Evolutionary conservation across 2,329 filamentous ascomycete species (phyloP).

Genomic region (Arthrinium phaeospermum): DNA sequence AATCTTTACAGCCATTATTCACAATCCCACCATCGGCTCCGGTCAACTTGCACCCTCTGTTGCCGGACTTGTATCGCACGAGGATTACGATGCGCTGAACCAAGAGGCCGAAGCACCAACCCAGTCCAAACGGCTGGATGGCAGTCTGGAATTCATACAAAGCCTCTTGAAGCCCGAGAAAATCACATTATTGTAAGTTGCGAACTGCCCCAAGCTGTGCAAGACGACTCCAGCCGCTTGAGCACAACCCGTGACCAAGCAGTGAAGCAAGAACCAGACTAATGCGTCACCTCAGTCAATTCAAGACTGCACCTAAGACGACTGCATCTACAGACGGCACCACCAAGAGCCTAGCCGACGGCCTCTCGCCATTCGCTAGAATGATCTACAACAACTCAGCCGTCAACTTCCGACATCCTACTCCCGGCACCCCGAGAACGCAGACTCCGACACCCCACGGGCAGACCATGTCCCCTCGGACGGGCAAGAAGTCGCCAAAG

Average conservation of each 20-base stretch:
- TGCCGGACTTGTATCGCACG: slow-evolving; percentile 54
- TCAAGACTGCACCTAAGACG: slow-evolving; percentile 55
- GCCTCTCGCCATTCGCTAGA: slow-evolving; percentile 56
- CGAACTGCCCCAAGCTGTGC: neutral
- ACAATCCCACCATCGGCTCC: slow-evolving; percentile 65
- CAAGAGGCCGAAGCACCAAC: slow-evolving; percentile 64
- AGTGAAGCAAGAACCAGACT: neutral
- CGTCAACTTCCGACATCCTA: slow-evolving; percentile 47
- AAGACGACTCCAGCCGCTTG: neutral
- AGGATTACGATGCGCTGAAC: slow-evolving; percentile 72
- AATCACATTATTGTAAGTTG: slow-evolving; percentile 69
- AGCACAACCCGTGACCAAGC: neutral
- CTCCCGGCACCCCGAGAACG: slow-evolving; percentile 41
- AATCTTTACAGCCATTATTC: slow-evolving; percentile 65
- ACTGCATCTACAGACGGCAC: slow-evolving; percentile 31
- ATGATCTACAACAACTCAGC: slow-evolving; percentile 53
- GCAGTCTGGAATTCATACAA: slow-evolving; percentile 75
- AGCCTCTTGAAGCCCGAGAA: slow-evolving; percentile 75
- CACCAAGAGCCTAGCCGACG: slow-evolving; percentile 43
- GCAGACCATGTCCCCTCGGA: slow-evolving; percentile 34
- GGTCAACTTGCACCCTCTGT: slow-evolving; percentile 59
- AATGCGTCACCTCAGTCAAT: slow-evolving; percentile 42
- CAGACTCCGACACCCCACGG: slow-evolving; percentile 38
- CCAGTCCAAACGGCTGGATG: slow-evolving; percentile 70
- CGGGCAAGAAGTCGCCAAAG: slow-evolving; percentile 39